Evolutionary conservation across 345 rosid species (phyloP).

Genomic region (Theobroma cacao): DNA sequence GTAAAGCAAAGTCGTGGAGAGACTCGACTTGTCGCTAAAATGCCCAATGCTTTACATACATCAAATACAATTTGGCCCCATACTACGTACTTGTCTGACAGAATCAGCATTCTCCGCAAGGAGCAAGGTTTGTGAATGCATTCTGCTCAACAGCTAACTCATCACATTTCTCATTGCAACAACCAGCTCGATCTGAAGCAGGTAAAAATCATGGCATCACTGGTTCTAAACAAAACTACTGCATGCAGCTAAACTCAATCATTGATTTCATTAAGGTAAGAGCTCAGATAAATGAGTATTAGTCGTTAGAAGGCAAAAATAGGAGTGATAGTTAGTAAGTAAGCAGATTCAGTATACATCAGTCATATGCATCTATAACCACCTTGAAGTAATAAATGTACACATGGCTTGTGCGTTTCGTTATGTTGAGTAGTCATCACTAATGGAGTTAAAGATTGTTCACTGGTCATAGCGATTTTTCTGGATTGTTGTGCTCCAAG

Average conservation of each 20-base stretch:
- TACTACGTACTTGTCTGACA: not conserved
- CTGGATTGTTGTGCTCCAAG: conserved; percentile 22
- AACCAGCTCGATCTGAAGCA: not conserved
- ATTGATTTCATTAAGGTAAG: not conserved
- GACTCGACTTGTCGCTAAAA: not conserved
- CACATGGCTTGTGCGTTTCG: conserved; percentile 24
- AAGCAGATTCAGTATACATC: conserved; percentile 25
- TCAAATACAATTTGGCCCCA: not conserved
- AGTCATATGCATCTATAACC: conserved; percentile 29
- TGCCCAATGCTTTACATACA: not conserved
- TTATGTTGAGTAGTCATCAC: conserved; percentile 13
- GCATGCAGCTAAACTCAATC: conserved; percentile 8
- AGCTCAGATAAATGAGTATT: not conserved
- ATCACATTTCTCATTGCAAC: not conserved
- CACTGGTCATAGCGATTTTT: conserved; percentile 25
- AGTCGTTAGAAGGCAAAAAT: conserved; percentile 5
- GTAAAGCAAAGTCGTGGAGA: not conserved
- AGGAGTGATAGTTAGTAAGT: conserved; percentile 22
- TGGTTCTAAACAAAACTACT: conserved; percentile 2
- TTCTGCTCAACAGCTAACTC: not conserved
- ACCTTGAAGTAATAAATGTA: conserved; percentile 31
- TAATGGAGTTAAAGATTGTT: conserved; percentile 8
- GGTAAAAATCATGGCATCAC: not conserved
- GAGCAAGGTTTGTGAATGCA: not conserved
- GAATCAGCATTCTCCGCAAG: not conserved